A percentile compares a stretch with the other conserved stretches of the same genome.
phyloP scores from a whole-genome alignment of 2,329 filamentous ascomycete genomes.

The Mariannaea elegans region DNA sequence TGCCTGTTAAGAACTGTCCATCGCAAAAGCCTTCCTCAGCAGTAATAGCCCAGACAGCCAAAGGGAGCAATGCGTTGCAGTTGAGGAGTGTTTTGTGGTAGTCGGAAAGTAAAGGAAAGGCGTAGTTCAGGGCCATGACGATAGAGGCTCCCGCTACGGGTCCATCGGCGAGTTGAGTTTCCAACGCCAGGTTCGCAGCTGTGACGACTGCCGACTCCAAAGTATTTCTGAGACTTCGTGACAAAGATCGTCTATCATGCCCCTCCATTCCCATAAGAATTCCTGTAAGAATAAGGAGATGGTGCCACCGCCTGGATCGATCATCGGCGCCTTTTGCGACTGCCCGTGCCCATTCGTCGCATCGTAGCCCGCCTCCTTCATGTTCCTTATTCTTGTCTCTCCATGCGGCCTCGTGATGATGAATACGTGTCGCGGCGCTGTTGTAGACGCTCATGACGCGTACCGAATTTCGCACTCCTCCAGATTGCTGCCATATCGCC shows the following conservation, averaged over 20 bases:
- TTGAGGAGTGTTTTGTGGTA: conserved; percentile 66
- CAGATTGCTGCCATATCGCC: conserved; percentile 71
- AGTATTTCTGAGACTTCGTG: conserved; percentile 68
- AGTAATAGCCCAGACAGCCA: conserved; percentile 73
- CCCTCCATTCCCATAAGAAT: conserved; percentile 80
- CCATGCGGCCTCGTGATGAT: conserved; percentile 56
- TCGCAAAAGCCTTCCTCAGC: conserved; percentile 78
- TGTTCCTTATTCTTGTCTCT: conserved; percentile 41
- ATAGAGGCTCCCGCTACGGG: conserved; percentile 61
- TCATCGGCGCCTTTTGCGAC: conserved; percentile 67
- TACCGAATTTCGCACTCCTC: conserved; percentile 69
- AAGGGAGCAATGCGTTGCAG: conserved; percentile 75
- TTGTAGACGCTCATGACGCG: conserved; percentile 78
- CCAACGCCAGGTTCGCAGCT: conserved; percentile 80
- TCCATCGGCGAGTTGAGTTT: conserved; percentile 52
- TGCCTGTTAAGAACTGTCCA: conserved; percentile 76
- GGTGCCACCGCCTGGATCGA: conserved; percentile 77
- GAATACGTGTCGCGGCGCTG: conserved; percentile 67
- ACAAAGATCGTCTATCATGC: conserved; percentile 70
- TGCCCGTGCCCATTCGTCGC: conserved; percentile 65
- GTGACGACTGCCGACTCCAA: conserved; percentile 78
- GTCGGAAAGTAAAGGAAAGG: conserved; percentile 76
- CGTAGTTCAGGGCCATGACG: conserved; percentile 78
- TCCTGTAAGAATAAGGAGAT: conserved; percentile 81
- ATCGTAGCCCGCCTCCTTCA: conserved; percentile 54